Conservation (phyloP, 2,329 filamentous ascomycete genomes). For the Calonectria honghensis region DNA sequence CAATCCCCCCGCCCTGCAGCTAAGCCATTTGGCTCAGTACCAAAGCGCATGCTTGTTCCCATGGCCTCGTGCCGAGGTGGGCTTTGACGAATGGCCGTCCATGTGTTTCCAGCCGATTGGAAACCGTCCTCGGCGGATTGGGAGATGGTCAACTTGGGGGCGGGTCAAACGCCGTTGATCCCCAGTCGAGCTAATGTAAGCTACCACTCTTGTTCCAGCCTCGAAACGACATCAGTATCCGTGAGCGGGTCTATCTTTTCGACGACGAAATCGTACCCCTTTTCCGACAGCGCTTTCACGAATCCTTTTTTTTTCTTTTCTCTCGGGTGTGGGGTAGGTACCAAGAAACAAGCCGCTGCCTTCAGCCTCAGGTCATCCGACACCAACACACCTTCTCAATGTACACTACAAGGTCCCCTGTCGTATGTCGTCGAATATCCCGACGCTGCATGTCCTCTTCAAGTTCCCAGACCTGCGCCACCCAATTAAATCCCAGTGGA, state of each 20-base stretch:
- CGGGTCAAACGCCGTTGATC: constrained; percentile 36
- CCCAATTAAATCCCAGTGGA: constrained; percentile 20
- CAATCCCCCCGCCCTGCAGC: constrained; percentile 28
- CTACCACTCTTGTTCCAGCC: constrained; percentile 25
- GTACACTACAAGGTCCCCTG: constrained; percentile 13
- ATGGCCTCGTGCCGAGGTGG: constrained; percentile 5
- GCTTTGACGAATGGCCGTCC: constrained; percentile 17
- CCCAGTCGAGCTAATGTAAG: constrained; percentile 28
- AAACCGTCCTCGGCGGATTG: constrained; percentile 25
- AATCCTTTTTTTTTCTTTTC: background rate
- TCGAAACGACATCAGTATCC: constrained; percentile 25
- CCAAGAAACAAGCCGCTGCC: constrained; percentile 2
- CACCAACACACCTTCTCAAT: constrained; percentile 10
- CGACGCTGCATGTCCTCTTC: constrained; percentile 19
- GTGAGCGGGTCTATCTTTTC: constrained; percentile 13
- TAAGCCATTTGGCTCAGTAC: constrained; percentile 12
- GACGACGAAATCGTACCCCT: background rate
- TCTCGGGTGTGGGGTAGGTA: constrained; percentile 20
- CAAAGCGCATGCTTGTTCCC: constrained; percentile 12
- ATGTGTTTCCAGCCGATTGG: constrained; percentile 31
- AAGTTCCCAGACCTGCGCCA: constrained; percentile 11
- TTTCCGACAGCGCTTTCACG: background rate
- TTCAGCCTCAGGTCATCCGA: constrained; percentile 26
- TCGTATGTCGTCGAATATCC: constrained; percentile 23
- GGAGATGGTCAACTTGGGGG: constrained; percentile 31